Base-by-base conservation (phyloP, 2,329 filamentous ascomycete species). In the Cladosporium phlei region DNA sequence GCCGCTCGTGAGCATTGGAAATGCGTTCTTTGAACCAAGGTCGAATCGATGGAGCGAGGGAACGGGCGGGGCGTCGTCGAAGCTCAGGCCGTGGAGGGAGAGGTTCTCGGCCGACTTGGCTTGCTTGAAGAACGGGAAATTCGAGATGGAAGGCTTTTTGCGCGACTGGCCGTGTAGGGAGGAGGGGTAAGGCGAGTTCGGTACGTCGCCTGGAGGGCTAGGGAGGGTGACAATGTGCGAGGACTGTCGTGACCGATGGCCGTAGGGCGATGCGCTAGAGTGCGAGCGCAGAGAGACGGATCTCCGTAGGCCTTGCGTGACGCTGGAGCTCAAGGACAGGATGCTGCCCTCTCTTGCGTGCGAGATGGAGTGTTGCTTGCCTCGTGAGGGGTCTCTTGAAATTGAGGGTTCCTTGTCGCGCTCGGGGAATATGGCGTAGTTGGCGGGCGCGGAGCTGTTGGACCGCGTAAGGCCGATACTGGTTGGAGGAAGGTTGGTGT, bases 211-310 rank as follows among this genome's bases (percentile, higher is more conserved):
- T 38, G 39, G 50, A 38, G n/a, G 43, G 38, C 19, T 48, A 19
- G 61, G 59, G 59, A 63, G 59, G 39, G 59, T 67, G 55, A 60
- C 55, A 29, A 53, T 46, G 27, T 61, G 64, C 52, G 61, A 61
- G 48, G 61, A 53, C 48, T 39, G 62, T 56, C 54, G 50, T 49
- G 51, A 46, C 37, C 34, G 59, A 61, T 37, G 33, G 27, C 35
- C 45, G 24, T 39, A 28, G n/a, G 53, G 49, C 38, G 57, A 47
- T 4, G 60, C 52, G 59, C 51, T 52, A 30, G 37, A 45, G 16
- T 52, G 57, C 21, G 56, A 67, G 49, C 68, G 66, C 21, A 71
- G 59, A n/a, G 67, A 70, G 48, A 66, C 64, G 43, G 62, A 62
- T 25, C 68, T 56, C 22, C 67, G 64, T 51, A 71, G 53, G 50